phyloP scores from a whole-genome alignment of 129 eudicot species.

The Pseudognaphalium luteoalbum region DNA sequence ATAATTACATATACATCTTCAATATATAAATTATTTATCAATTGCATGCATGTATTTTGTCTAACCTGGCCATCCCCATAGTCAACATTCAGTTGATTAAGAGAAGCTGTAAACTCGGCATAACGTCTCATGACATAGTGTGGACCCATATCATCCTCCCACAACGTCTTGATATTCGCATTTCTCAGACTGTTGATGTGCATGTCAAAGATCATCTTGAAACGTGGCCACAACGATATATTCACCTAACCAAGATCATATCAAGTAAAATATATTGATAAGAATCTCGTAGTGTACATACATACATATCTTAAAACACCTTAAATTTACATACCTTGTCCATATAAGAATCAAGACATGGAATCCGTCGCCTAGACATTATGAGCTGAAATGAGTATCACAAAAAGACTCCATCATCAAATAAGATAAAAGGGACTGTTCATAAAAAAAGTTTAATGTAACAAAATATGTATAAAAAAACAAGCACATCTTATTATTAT shows the following conservation, averaged over 20 bases:
- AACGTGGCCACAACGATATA: slow-evolving; percentile 91
- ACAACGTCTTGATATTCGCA: slow-evolving; percentile 76
- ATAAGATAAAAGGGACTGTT: neutral
- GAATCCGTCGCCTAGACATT: slow-evolving; percentile 95
- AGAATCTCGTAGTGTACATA: neutral
- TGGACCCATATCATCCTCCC: slow-evolving; percentile 99
- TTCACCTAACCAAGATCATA: slow-evolving; percentile 59
- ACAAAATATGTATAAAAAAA: neutral
- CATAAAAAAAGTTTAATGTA: neutral
- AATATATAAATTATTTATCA: neutral
- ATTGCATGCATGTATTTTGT: slow-evolving; percentile 2
- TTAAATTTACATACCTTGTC: slow-evolving; percentile 66
- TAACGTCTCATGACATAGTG: slow-evolving; percentile 98
- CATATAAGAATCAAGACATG: slow-evolving; percentile 92
- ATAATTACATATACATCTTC: neutral
- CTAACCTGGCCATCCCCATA: slow-evolving; percentile 98
- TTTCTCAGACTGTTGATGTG: slow-evolving; percentile 84
- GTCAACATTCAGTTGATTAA: slow-evolving; percentile 86
- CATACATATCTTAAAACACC: neutral
- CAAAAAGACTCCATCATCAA: neutral
- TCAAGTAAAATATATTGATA: slow-evolving; percentile 3
- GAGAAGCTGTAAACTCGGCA: slow-evolving; percentile 97
- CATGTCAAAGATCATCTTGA: slow-evolving; percentile 96
- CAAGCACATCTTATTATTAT: slow-evolving; percentile 2
- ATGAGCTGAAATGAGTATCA: slow-evolving; percentile 56